phyloP scores from a whole-genome alignment of 129 eudicot species.

The Pittosporum tobira region DNA sequence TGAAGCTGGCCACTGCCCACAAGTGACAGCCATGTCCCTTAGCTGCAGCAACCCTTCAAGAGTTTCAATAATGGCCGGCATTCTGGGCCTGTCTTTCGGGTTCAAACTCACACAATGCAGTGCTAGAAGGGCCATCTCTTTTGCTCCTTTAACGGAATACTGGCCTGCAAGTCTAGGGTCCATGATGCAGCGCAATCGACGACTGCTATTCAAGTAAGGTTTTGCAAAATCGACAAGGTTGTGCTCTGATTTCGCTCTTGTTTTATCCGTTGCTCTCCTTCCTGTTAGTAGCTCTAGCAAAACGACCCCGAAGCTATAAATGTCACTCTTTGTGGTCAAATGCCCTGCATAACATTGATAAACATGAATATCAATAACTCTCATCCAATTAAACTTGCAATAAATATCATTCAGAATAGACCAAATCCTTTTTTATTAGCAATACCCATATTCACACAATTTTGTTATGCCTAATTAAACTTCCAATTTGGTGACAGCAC shows the following conservation, averaged over 20 bases:
- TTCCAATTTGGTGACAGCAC: no score
- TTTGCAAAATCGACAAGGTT: conserved; percentile 77
- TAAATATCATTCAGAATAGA: no score
- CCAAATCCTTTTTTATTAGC: no score
- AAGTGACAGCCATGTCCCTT: conserved; percentile 78
- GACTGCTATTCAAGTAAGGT: conserved; percentile 64
- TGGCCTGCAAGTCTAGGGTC: conserved; percentile 83
- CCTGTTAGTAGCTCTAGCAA: conserved; percentile 78
- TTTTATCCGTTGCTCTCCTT: conserved; percentile 75
- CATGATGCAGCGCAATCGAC: conserved; percentile 58
- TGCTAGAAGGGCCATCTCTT: conserved; percentile 67
- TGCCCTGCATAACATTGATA: conserved; percentile 46
- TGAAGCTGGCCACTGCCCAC: conserved; percentile 81
- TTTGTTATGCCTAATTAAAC: no score
- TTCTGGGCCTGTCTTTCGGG: conserved; percentile 85
- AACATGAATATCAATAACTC: background rate
- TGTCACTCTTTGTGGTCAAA: conserved; percentile 79
- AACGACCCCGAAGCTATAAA: conserved; percentile 90
- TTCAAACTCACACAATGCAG: conserved; percentile 64
- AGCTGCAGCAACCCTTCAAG: conserved; percentile 53
- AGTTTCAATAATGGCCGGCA: conserved; percentile 57
- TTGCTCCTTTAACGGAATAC: conserved; percentile 75
- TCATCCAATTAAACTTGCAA: background rate
- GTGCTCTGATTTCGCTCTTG: conserved; percentile 57
- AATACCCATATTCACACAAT: no score